Conservation (phyloP, 768 basidiomycete genomes). For the Russula emetica region DNA sequence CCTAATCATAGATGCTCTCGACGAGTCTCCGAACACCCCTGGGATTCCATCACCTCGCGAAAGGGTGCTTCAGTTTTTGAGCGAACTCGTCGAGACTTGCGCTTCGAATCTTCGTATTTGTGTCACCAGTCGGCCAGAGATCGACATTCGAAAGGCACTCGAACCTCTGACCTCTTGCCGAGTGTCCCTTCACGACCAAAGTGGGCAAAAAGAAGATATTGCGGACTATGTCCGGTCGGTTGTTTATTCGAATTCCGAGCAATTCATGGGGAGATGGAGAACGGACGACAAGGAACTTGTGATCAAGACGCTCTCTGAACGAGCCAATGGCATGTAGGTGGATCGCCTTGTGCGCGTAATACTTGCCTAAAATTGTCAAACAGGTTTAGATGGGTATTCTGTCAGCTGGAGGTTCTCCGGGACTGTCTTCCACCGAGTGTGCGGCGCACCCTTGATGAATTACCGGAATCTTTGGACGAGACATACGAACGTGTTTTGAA, state of each 20-base stretch:
- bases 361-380: not conserved
- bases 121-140: too few species aligned
- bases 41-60: not conserved
- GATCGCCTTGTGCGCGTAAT: not conserved
- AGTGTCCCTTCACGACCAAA: not conserved
- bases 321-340: not conserved
- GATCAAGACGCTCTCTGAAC: not conserved
- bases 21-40: not conserved
- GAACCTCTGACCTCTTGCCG: not conserved
- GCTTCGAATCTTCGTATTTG: not conserved
- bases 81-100: not conserved
- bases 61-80: not conserved
- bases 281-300: too few species aligned
- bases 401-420: not conserved
- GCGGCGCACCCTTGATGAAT: not conserved
- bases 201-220: not conserved
- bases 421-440: not conserved
- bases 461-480: not conserved
- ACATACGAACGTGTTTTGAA: not conserved
- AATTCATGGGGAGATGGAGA: too few species aligned
- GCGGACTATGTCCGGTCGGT: not conserved
- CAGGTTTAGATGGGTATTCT: not conserved
- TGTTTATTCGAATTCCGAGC: not conserved
- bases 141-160: not conserved
- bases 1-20: conserved; percentile 2